Conservation (phyloP, 768 basidiomycete genomes). For the Lentinula raphanica region DNA sequence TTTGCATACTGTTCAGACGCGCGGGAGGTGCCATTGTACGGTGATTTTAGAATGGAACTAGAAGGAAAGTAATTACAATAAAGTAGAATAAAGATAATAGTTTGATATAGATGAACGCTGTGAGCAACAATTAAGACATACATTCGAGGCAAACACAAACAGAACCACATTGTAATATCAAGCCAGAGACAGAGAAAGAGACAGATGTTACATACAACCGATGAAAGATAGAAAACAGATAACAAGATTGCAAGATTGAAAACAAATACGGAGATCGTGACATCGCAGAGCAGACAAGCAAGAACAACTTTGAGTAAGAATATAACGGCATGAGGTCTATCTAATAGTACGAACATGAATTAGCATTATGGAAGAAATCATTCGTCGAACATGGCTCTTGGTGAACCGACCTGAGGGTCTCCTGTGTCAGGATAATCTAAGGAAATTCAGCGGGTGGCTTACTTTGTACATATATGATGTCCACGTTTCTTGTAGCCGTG, state of each 20-base stretch:
- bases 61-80: neutral
- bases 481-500: conserved; percentile 64
- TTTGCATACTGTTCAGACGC: too few species aligned
- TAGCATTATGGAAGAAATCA: conserved; percentile 12
- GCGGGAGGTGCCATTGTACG: too few species aligned
- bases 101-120: neutral
- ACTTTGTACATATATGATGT: conserved; percentile 61
- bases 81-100: neutral
- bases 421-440: neutral
- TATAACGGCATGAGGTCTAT: neutral
- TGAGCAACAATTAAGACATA: neutral
- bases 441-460: conserved; percentile 7
- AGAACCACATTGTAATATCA: neutral
- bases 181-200: neutral
- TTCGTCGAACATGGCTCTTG: conserved; percentile 36
- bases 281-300: neutral
- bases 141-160: neutral
- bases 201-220: neutral
- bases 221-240: neutral
- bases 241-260: neutral
- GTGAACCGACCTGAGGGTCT: conserved; percentile 33
- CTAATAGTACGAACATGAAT: neutral
- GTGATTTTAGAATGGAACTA: too few species aligned
- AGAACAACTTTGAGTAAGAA: neutral
- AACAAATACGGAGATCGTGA: neutral